A percentile compares a stretch with the other conserved stretches of the same genome.
These are phyloP conservation scores for Russula brevipes DNA, from an alignment of 768 basidiomycete species.

Conservation along the genomic window DNA sequence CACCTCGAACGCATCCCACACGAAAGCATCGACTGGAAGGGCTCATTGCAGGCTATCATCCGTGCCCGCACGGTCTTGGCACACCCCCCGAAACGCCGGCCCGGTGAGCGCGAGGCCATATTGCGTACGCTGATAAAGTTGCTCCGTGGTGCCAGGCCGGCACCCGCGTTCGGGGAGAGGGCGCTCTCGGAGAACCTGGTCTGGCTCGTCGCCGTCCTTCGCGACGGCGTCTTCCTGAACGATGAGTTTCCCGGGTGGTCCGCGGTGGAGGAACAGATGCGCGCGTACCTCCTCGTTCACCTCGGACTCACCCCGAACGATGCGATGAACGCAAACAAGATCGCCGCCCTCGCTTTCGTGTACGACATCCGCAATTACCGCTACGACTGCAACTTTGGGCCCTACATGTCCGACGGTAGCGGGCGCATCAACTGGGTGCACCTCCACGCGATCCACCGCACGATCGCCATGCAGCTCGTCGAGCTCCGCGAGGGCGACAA, in stretches of 20 bases:
- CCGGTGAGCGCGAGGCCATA: constrained; percentile 40
- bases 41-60: constrained; percentile 49
- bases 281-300: constrained; percentile 49
- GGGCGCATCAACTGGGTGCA: constrained; percentile 56
- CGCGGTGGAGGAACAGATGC: constrained; percentile 42
- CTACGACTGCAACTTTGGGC: constrained; percentile 49
- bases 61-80: constrained; percentile 47
- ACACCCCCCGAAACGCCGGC: constrained; percentile 33
- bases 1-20: constrained; percentile 27
- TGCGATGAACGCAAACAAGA: constrained; percentile 30
- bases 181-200: constrained; percentile 46
- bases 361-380: constrained; percentile 59
- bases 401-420: constrained; percentile 43
- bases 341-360: constrained; percentile 48
- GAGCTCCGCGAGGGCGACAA: constrained; percentile 34
- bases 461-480: constrained; percentile 49
- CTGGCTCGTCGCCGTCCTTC: constrained; percentile 46
- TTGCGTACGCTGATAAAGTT: constrained; percentile 51
- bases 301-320: constrained; percentile 52
- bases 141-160: constrained; percentile 39
- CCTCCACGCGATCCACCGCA: constrained; percentile 50
- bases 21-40: constrained; percentile 41
- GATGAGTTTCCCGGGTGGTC: constrained; percentile 26
- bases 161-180: constrained; percentile 27
- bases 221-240: constrained; percentile 42